Evolutionary conservation across 2,329 filamentous ascomycete species (phyloP).

Genomic region (Chalaropsis ovoidea): DNA sequence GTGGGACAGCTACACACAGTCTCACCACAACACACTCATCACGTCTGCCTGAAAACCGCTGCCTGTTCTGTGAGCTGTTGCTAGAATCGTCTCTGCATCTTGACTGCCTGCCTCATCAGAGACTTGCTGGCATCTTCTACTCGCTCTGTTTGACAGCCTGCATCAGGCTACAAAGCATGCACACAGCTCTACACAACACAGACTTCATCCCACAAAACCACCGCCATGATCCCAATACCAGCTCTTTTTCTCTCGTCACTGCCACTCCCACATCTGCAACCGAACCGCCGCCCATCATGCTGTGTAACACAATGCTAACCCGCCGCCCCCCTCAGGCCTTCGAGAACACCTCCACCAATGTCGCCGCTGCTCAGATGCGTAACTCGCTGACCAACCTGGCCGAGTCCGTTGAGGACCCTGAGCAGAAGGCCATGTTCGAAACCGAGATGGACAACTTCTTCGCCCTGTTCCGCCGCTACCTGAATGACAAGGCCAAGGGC

Average conservation of each 20-base stretch:
- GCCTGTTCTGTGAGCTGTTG: neutral
- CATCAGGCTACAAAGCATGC: neutral
- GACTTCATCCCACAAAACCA: neutral
- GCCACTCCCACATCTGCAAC: neutral
- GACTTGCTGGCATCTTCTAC: neutral
- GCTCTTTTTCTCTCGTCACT: neutral
- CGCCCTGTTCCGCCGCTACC: constrained; percentile 90
- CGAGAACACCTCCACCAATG: constrained; percentile 97
- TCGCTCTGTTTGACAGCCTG: neutral
- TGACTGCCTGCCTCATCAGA: neutral
- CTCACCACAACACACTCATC: too few relatives aligned
- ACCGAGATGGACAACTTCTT: constrained; percentile 99
- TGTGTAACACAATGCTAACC: constrained; percentile 7
- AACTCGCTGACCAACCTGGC: constrained; percentile 88
- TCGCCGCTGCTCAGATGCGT: constrained; percentile 97
- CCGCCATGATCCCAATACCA: neutral
- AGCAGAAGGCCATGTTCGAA: constrained; percentile 89
- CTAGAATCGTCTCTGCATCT: neutral
- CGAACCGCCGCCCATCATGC: neutral
- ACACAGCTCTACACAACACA: neutral
- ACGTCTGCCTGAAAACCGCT: too few relatives aligned
- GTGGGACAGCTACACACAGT: too few relatives aligned
- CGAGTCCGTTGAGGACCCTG: constrained; percentile 76
- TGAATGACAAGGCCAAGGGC: constrained; percentile 98
- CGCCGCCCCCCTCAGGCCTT: constrained; percentile 57